Evolutionary conservation across 2,329 filamentous ascomycete species (phyloP), one percentile per base, ranked within the genome.

Genomic region (Drechmeria coniospora): DNA sequence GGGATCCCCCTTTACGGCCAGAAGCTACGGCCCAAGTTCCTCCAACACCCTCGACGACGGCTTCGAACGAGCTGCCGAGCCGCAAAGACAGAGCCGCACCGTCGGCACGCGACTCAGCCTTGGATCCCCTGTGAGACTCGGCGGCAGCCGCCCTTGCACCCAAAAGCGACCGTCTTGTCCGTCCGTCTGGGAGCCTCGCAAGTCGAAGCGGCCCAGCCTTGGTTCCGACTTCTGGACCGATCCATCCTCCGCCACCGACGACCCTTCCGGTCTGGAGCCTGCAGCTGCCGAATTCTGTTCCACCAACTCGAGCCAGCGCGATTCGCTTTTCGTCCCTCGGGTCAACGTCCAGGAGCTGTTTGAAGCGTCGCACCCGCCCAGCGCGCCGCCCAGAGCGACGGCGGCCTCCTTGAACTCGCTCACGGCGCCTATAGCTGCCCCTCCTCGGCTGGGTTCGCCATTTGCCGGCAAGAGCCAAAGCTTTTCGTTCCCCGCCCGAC

Each of bases 21-120:
- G 57, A 34, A 75, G 68, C 37, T 75, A 75, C 37, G 71, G 71
- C 0, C 71, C 69, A 2, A 74, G 65, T 46, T 69, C 68, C 9
- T 71, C 69, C 4, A 55, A 50, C 12, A 56, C 59, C 1, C 46
- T 69, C 6, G 52, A 52, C 4, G 56, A 54, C 6, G 51, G 49
- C 23, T 44, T 56, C 8, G 42, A 41, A 11, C 34, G 46, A 11
- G 39, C 40, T 23, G 30, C 49, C 4, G 49, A 51, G 25, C 42
- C 50, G 3, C 51, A 50, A 19, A 45, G 56, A 17, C 63, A 64
- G 33, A 57, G 57, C 10, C 58, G 61, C 33, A 68, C 65, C 0
- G 45, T 67, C 12, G 64, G 61, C 11, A 54, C 58, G 10, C 63
- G 59, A 14, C 63, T 58, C 12, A 53, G 53, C 11, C 52, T 73